These are phyloP conservation scores for Phoma herbarum DNA, from an alignment of 2,329 filamentous ascomycete species.

Conservation along the genomic window DNA sequence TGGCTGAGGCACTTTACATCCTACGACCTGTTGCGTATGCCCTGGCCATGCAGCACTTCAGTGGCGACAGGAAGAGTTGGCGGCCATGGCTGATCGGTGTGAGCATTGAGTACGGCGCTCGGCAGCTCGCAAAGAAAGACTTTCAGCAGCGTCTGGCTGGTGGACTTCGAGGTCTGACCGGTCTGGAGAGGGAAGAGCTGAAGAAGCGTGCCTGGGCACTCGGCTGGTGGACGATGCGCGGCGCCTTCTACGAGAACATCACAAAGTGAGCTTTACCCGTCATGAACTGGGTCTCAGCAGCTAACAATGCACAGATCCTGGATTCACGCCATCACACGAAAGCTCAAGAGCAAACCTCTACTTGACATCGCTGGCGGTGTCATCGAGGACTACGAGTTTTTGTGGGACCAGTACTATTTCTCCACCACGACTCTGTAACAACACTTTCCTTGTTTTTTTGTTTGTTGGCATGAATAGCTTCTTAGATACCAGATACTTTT, in stretches of 20 bases:
- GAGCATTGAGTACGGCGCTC: conserved; percentile 83
- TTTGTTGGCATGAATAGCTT: conserved; percentile 16
- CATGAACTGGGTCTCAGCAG: not conserved
- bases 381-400: conserved; percentile 93
- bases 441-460: not conserved
- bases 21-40: conserved; percentile 89
- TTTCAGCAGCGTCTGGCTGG: conserved; percentile 70
- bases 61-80: conserved; percentile 81
- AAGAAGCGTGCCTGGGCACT: conserved; percentile 87
- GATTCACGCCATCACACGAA: conserved; percentile 74
- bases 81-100: conserved; percentile 89
- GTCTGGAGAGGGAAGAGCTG: conserved; percentile 89
- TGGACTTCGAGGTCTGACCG: conserved; percentile 78
- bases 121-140: conserved; percentile 79
- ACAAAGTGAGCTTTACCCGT: conserved; percentile 64
- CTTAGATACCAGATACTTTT: conserved; percentile 34
- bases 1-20: conserved; percentile 92
- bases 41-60: conserved; percentile 77
- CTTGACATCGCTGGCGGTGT: conserved; percentile 84
- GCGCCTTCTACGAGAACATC: conserved; percentile 94
- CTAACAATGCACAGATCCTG: conserved; percentile 57
- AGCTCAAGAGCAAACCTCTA: conserved; percentile 76
- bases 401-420: conserved; percentile 99
- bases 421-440: conserved; percentile 66
- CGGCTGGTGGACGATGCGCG: conserved; percentile 95